Conservation (phyloP, 2,329 filamentous ascomycete genomes). For the Sclerotinia subarctica region DNA sequence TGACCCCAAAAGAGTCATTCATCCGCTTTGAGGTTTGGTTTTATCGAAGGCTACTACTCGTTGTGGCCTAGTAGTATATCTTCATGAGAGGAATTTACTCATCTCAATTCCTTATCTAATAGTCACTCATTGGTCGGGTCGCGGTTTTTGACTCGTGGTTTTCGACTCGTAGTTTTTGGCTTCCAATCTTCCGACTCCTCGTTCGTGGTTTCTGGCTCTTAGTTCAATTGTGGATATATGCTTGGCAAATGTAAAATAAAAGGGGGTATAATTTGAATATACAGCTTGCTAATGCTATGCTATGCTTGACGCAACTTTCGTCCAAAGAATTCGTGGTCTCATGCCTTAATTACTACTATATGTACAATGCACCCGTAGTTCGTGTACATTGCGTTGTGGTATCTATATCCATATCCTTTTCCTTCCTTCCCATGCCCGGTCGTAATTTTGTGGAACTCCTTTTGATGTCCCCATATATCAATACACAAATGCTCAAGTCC, state of each 20-base stretch:
- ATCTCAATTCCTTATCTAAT: not conserved
- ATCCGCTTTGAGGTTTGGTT: not conserved
- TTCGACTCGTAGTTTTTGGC: not conserved
- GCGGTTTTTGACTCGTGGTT: not conserved
- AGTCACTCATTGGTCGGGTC: not conserved
- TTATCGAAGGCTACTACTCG: not conserved
- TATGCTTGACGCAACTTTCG: not conserved
- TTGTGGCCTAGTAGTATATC: not conserved
- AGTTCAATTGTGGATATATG: not conserved
- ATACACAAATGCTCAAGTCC: constrained; percentile 10
- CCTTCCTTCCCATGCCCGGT: not conserved
- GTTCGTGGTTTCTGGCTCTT: not conserved
- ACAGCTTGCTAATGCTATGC: not conserved
- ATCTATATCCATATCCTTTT: constrained; percentile 11
- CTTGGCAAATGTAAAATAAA: not conserved
- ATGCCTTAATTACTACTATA: constrained; percentile 11
- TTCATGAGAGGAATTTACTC: not conserved
- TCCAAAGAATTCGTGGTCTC: not conserved
- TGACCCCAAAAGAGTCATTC: not conserved
- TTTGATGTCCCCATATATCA: constrained; percentile 6
- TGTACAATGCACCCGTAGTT: not conserved
- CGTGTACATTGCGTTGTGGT: constrained; percentile 6
- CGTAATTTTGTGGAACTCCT: not conserved
- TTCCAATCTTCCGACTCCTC: too few species aligned
- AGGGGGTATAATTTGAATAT: not conserved